Percentiles rank a stretch among this genome's conserved stretches.
These are phyloP conservation scores for Vigna hirtella DNA, from an alignment of 306 rosid genomes.

Conservation along the genomic window DNA sequence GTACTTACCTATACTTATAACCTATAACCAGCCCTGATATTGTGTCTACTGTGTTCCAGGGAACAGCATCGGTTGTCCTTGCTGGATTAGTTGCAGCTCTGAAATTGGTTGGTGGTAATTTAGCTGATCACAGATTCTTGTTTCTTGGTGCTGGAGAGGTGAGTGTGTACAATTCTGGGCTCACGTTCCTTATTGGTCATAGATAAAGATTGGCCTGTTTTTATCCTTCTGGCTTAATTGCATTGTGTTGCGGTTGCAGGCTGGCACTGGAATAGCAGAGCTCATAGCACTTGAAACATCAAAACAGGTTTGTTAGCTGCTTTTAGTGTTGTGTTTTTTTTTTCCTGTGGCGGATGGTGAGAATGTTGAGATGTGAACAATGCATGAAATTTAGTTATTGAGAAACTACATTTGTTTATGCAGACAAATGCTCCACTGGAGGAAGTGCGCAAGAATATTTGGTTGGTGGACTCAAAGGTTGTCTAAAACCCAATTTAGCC, in stretches of 20 bases:
- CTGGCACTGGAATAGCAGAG: conserved; percentile 99
- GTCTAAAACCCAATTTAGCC: conserved; percentile 15
- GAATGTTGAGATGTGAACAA: conserved; percentile 6
- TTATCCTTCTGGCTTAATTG: conserved; percentile 38
- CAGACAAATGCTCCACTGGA: conserved; percentile 91
- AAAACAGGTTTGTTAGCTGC: conserved; percentile 70
- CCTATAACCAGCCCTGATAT: conserved; percentile 25
- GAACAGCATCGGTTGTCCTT: conserved; percentile 98
- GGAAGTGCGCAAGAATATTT: conserved; percentile 89
- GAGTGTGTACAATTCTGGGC: conserved; percentile 17
- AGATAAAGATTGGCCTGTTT: neutral
- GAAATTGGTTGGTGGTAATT: conserved; percentile 74
- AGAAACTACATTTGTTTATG: conserved; percentile 47
- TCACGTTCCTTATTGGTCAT: neutral
- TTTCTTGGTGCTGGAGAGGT: conserved; percentile 99
- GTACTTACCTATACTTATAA: neutral
- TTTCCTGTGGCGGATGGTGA: neutral
- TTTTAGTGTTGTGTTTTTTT: neutral
- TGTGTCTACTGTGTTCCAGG: conserved; percentile 61
- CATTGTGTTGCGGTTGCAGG: conserved; percentile 63
- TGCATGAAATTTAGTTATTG: conserved; percentile 27
- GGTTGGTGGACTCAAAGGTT: conserved; percentile 99
- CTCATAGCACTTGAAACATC: conserved; percentile 97
- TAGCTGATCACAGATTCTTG: conserved; percentile 85
- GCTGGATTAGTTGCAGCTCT: conserved; percentile 89